These are phyloP conservation scores for Fonsecaea monophora DNA, from an alignment of 2,329 filamentous ascomycete genomes.

Conservation along the genomic window DNA sequence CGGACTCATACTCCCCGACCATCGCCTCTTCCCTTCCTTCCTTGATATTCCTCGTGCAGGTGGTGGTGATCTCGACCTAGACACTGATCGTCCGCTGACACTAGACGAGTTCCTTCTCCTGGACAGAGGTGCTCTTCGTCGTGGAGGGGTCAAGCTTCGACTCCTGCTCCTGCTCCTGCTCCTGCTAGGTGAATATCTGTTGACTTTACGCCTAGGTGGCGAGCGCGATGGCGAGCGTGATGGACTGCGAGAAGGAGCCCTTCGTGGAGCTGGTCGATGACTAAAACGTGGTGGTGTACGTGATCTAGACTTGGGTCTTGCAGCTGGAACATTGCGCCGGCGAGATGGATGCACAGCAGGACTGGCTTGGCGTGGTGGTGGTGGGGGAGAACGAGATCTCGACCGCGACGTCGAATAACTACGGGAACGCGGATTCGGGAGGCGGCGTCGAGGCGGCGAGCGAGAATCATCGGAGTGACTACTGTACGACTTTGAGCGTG, in stretches of 20 bases:
- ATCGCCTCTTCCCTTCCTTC: constrained; percentile 9
- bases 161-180: constrained; percentile 23
- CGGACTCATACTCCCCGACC: constrained; percentile 31
- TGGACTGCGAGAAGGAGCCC: background rate
- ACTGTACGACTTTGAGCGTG: constrained; percentile 30
- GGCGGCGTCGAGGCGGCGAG: constrained; percentile 17
- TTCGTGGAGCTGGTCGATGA: constrained; percentile 2
- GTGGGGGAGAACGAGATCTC: constrained; percentile 26
- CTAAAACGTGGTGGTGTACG: constrained; percentile 19
- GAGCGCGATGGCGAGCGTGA: constrained; percentile 17
- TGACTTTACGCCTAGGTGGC: constrained; percentile 11
- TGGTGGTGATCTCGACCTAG: constrained; percentile 19
- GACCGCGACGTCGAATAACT: constrained; percentile 26
- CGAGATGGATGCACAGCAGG: constrained; percentile 20
- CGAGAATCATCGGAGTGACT: constrained; percentile 18
- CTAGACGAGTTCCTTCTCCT: constrained; percentile 30
- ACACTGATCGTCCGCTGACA: constrained; percentile 17
- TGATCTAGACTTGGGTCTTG: constrained; percentile 26
- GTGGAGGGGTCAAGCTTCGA: constrained; percentile 22
- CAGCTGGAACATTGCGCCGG: constrained; percentile 8
- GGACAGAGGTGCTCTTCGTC: constrained; percentile 18
- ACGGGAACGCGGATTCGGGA: constrained; percentile 7
- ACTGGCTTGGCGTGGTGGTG: constrained; percentile 19
- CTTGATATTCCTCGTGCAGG: constrained; percentile 4
- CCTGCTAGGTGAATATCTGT: constrained; percentile 1